phyloP scores from a whole-genome alignment of 768 basidiomycete genomes.

The Symmetrospora coprosmae region DNA sequence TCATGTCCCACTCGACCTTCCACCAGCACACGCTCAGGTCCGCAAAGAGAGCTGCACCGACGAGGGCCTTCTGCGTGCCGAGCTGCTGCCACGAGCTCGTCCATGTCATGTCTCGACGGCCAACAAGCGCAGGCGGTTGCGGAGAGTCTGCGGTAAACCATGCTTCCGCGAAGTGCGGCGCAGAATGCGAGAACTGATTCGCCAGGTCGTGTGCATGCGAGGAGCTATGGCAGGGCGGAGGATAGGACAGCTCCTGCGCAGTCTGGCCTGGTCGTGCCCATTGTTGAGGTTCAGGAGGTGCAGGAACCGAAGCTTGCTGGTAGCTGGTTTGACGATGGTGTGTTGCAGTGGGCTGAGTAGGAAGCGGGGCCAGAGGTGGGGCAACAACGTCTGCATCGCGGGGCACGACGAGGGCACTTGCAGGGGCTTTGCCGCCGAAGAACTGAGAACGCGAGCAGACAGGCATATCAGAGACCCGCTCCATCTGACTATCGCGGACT shows the following conservation, averaged over 20 bases:
- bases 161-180: not conserved
- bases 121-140: conserved; percentile 3
- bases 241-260: conserved; percentile 9
- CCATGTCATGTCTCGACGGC: conserved; percentile 20
- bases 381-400: not conserved
- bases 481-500: no score
- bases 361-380: not conserved
- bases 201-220: conserved; percentile 13
- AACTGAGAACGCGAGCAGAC: not conserved
- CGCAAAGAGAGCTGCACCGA: conserved; percentile 41
- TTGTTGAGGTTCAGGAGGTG: no score
- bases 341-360: not conserved
- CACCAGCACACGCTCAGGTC: conserved; percentile 47
- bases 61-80: conserved; percentile 32
- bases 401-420: not conserved
- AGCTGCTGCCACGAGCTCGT: conserved; percentile 12
- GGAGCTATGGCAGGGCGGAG: not conserved
- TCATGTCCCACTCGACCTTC: conserved; percentile 38
- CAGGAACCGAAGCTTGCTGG: no score
- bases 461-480: no score
- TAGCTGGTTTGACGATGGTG: not conserved
- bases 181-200: not conserved
- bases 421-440: not conserved
- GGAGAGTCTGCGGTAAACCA: conserved; percentile 12
- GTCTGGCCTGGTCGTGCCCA: no score